Evolutionary conservation across 805 yeast genomes (phyloP).

Genomic region (Hemisphaericaspora nanyangensis): DNA sequence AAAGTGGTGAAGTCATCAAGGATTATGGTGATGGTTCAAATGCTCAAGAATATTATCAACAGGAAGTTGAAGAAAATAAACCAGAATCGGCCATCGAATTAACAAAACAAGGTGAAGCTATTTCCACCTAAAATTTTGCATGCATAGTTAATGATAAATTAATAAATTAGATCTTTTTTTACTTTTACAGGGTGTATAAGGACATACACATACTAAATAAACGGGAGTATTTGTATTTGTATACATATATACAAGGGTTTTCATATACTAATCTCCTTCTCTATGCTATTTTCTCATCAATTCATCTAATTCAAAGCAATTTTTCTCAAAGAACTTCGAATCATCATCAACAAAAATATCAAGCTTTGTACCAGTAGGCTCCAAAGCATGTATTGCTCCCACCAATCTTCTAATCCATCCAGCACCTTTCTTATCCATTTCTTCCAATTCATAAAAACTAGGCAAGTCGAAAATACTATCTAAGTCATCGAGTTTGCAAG

Average conservation of each 20-base stretch:
- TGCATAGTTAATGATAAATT: conserved; percentile 1
- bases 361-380: conserved; percentile 25
- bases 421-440: conserved; percentile 35
- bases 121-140: not conserved
- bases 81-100: conserved; percentile 4
- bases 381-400: conserved; percentile 23
- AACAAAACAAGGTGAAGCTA: not conserved
- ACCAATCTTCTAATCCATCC: conserved; percentile 34
- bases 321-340: conserved; percentile 24
- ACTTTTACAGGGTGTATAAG: not conserved
- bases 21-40: conserved; percentile 70
- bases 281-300: conserved; percentile 3
- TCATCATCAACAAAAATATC: conserved; percentile 35
- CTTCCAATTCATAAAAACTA: conserved; percentile 28
- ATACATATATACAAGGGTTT: not conserved
- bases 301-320: conserved; percentile 10
- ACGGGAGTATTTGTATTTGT: not conserved
- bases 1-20: conserved; percentile 45
- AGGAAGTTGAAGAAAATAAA: conserved; percentile 1
- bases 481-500: conserved; percentile 17
- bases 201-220: not conserved
- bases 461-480: conserved; percentile 20
- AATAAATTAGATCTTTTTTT: no score
- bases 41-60: conserved; percentile 24
- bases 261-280: not conserved